Percentiles rank a stretch among this genome's conserved stretches.
Evolutionary conservation across 2,329 filamentous ascomycete genomes (phyloP).

Genomic region (Trichoderma brevicompactum): DNA sequence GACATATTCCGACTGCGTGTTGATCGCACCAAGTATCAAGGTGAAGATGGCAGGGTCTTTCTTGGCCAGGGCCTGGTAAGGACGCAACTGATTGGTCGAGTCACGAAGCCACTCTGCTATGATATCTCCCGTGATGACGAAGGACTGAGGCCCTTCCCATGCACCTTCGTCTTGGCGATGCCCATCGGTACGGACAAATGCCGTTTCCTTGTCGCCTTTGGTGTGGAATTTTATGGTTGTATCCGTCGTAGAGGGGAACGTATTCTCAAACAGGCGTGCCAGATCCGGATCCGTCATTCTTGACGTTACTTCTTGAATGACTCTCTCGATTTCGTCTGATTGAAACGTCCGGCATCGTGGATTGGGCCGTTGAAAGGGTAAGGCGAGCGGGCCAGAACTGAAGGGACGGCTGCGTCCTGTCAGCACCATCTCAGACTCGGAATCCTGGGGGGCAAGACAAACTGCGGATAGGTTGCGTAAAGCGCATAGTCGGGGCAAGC

Average conservation of each 20-base stretch:
- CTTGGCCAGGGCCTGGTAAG: conserved; percentile 84
- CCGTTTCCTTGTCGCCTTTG: conserved; percentile 55
- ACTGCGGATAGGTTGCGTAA: conserved; percentile 49
- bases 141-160: conserved; percentile 87
- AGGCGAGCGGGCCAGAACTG: conserved; percentile 75
- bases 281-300: conserved; percentile 85
- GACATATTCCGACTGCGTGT: conserved; percentile 93
- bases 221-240: conserved; percentile 90
- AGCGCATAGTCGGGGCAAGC: conserved; percentile 49
- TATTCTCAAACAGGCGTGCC: conserved; percentile 90
- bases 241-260: conserved; percentile 84
- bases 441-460: conserved; percentile 30
- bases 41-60: conserved; percentile 78
- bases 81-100: conserved; percentile 89
- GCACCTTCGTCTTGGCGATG: conserved; percentile 56
- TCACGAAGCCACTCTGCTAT: conserved; percentile 92
- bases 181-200: conserved; percentile 43
- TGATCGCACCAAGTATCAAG: conserved; percentile 89
- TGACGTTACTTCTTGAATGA: conserved; percentile 80
- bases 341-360: conserved; percentile 85
- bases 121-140: conserved; percentile 92
- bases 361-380: conserved; percentile 86
- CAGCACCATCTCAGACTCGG: neutral
- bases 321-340: conserved; percentile 82
- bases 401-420: conserved; percentile 65